These are phyloP conservation scores for Glycine tomentella DNA, from an alignment of 306 rosid species.

Conservation along the genomic window DNA sequence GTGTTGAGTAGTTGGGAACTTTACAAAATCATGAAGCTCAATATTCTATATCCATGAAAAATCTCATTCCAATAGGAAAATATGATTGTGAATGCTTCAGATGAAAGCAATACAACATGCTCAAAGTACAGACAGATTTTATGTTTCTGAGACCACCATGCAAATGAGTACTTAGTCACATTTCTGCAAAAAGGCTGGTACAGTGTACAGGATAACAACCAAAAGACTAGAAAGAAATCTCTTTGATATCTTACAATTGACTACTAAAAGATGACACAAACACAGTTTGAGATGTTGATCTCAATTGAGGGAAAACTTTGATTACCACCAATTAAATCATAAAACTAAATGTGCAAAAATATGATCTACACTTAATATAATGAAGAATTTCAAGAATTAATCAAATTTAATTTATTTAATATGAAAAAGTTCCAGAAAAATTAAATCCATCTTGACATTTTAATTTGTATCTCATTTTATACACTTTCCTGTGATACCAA, in stretches of 20 bases:
- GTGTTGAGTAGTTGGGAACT: slow-evolving; percentile 20
- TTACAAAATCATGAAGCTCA: slow-evolving; percentile 15
- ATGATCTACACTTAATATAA: slow-evolving; percentile 21
- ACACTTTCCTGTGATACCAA: not conserved
- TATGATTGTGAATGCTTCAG: not conserved
- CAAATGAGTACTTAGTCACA: not conserved
- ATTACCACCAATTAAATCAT: slow-evolving; percentile 16
- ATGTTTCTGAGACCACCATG: slow-evolving; percentile 4
- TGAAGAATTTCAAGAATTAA: not conserved
- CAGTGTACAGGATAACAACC: not conserved
- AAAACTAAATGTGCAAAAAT: not conserved
- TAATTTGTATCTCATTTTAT: not conserved
- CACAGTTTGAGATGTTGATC: not conserved
- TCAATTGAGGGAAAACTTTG: not conserved
- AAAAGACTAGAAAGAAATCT: not conserved
- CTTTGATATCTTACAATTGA: slow-evolving; percentile 3
- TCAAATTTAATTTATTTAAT: not conserved
- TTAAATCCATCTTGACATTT: not conserved
- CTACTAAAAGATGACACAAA: slow-evolving; percentile 7
- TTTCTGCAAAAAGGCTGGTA: not conserved
- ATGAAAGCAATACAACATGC: not conserved
- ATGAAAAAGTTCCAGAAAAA: slow-evolving; percentile 10
- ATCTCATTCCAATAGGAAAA: slow-evolving; percentile 9
- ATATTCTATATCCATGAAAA: not conserved
- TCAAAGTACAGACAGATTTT: not conserved